Base-by-base conservation (phyloP, 2,329 filamentous ascomycete species). In the Capronia americana region DNA sequence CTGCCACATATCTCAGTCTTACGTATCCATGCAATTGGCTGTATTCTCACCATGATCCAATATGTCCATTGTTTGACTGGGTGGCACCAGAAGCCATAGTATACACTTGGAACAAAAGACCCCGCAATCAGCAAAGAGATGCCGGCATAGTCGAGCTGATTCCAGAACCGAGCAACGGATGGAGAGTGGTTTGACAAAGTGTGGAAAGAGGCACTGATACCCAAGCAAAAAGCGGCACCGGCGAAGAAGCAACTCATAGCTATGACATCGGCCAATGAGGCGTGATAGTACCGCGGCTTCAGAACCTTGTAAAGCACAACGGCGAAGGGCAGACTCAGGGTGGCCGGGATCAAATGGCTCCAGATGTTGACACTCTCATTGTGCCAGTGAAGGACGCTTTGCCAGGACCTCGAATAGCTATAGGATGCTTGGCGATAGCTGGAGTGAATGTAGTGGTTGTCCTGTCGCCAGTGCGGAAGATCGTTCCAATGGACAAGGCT, bases 91-190 rank as follows among this genome's bases (percentile, higher is more conserved):
- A 96, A 92, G 3, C 90, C 93, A 77, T 96, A 97, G 78, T 92
- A 95, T 66, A 99, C 79, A 57, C 91, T 90, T 1, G 95, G 93
- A 54, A 98, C 87, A 75, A 94, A 97, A 76, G 90, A 94, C 6
- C 95, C 95, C 71, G 94, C 91, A 66, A 98, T 98, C 71, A 99
- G 81, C 57, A 89, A 87, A 32, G 98, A 92, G 72, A 99, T 99
- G 6, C 95, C 95, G 4, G 94, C 87, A 77, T 99, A 98, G 77
- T 99, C 95, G 64, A 98, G 81, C 77, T 96, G 92, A 77, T 98
- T 98, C 11, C 93, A 93, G 82, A 92, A 91, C 68, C 87, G 89
- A 1, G 90, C 88, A 14, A 97, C 92, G 1, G 80, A 79, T 44
- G 88, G 86, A 20, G 91, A 95, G 78, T 99, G 95, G 71, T 97